A percentile compares a stretch with the other conserved stretches of the same genome.
Conservation (phyloP, 257 asterid species). For the Rhazya stricta region DNA sequence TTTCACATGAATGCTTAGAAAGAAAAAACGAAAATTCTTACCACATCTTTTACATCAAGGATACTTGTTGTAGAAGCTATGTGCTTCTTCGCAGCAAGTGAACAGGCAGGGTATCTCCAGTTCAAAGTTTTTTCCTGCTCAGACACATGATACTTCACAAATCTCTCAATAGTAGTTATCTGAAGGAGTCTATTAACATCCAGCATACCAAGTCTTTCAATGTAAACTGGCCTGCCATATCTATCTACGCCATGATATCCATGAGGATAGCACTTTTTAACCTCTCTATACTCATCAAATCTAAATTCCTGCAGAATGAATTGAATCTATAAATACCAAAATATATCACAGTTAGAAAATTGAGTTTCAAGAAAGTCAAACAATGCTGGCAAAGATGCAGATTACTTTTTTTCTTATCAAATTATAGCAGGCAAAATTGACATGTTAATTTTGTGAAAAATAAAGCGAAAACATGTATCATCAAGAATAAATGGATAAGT, state of each 20-base stretch:
- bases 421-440: not conserved
- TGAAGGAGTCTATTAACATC: slow-evolving; percentile 43
- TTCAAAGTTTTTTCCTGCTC: slow-evolving; percentile 68
- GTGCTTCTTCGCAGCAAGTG: slow-evolving; percentile 68
- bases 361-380: not conserved
- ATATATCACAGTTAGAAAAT: not conserved
- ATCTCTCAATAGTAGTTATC: slow-evolving; percentile 59
- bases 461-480: not conserved
- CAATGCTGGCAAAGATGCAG: not conserved
- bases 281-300: slow-evolving; percentile 48
- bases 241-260: slow-evolving; percentile 79
- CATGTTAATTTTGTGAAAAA: not conserved
- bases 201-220: slow-evolving; percentile 63
- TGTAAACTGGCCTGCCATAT: slow-evolving; percentile 67
- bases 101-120: slow-evolving; percentile 67
- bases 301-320: slow-evolving; percentile 48
- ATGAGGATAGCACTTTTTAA: slow-evolving; percentile 66
- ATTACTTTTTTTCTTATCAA: not conserved
- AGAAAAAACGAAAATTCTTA: slow-evolving; percentile 10
- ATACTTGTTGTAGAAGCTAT: slow-evolving; percentile 70
- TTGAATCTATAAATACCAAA: not conserved
- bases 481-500: not conserved
- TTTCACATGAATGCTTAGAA: not conserved
- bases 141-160: slow-evolving; percentile 53
- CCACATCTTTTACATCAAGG: slow-evolving; percentile 78